Percentiles rank a stretch among this genome's conserved stretches.
Conservation (phyloP, 768 basidiomycete species). For the Lentinula boryana region DNA sequence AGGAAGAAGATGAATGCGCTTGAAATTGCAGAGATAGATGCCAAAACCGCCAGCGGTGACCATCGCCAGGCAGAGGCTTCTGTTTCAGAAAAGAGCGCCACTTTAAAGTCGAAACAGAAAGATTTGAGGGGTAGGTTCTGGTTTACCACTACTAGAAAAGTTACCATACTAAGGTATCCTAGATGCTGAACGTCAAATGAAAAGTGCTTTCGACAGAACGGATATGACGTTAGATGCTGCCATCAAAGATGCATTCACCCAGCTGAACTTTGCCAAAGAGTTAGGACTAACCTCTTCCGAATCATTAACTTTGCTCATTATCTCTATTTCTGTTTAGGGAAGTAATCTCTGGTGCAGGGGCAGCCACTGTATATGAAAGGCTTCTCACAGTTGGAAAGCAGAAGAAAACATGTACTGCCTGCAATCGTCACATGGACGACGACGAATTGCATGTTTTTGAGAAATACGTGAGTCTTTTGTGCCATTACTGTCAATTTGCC, state of each 20-base stretch:
- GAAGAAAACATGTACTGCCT: slow-evolving; percentile 69
- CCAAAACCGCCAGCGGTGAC: slow-evolving; percentile 42
- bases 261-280: slow-evolving; percentile 15
- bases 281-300: background rate
- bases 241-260: slow-evolving; percentile 36
- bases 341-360: slow-evolving; percentile 16
- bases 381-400: slow-evolving; percentile 53
- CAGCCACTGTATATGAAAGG: slow-evolving; percentile 40
- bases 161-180: background rate
- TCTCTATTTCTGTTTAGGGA: background rate
- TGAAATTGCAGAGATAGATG: slow-evolving; percentile 36
- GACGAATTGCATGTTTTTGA: slow-evolving; percentile 54
- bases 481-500: background rate
- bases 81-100: slow-evolving; percentile 51
- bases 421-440: slow-evolving; percentile 62
- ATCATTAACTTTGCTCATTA: background rate
- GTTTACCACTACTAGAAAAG: background rate
- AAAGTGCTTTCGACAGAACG: slow-evolving; percentile 29
- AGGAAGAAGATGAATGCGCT: slow-evolving; percentile 71
- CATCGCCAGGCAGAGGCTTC: slow-evolving; percentile 62
- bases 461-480: slow-evolving; percentile 47
- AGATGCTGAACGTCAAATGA: slow-evolving; percentile 48
- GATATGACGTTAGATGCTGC: slow-evolving; percentile 36
- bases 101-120: slow-evolving; percentile 54
- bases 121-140: slow-evolving; percentile 52